Evolutionary conservation across 257 asterid species (phyloP), one percentile per base, ranked within the genome.

Genomic region (Solanum gracilifrons): DNA sequence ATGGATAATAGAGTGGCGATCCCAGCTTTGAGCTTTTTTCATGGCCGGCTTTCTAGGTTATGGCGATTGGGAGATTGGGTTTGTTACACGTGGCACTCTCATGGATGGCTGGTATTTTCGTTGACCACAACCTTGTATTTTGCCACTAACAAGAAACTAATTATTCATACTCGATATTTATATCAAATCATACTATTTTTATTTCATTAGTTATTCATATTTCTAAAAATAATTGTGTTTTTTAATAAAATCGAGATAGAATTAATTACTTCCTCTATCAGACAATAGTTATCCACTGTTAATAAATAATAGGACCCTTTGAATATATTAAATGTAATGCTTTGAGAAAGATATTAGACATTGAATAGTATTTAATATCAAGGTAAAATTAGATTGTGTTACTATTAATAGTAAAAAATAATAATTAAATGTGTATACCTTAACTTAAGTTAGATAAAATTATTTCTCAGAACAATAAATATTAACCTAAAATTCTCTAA

Each of bases 11-110:
- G 85, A 88, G 87, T 41, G 86, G 90, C 88, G 92, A 89, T 89
- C 90, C 89, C 87, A 87, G 90, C 83, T 89, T 90, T 86, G 88
- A 87, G 89, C 84, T 83, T 83, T 83, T 72, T 33, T 48, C 69
- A 64, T 72, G 89, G 87, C 88, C 92, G 92, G 55, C 82, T 46
- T 90, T 89, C 73, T 86, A 89, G 93, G 92, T 77, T 84, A 87
- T 83, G 83, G 86, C 31, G 86, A n/a, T 55, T 83, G 86, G 87
- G 74, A 62, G 66, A 77, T 39, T 37, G 48, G 86, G 82, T 55
- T 83, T 66, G 58, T 87, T 74, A 84, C 92, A 86, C 88, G 91
- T 88, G 93, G 89, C 80, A 20, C 87, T 73, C 6, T 60, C 3
- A 9, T 60, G 62, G 41, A 27, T 46, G 87, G 72, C 60, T 31